Evolutionary conservation across 148 eudicot genomes (phyloP).

Genomic region (Cornus controversa): DNA sequence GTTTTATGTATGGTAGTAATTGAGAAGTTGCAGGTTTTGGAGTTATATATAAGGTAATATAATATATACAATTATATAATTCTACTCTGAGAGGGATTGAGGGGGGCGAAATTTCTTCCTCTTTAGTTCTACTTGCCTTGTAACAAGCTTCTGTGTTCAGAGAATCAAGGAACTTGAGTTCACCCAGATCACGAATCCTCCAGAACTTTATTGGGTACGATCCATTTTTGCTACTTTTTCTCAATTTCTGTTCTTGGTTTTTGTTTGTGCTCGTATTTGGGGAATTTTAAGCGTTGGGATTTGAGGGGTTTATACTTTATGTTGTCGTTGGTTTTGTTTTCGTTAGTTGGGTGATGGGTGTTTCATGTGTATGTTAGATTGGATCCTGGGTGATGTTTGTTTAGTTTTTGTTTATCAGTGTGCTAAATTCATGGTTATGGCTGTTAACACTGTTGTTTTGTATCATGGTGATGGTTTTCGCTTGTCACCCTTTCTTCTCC

Average conservation of each 20-base stretch:
- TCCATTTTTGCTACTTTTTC: background rate
- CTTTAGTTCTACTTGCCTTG: background rate
- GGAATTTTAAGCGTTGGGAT: background rate
- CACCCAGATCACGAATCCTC: slow-evolving; percentile 8
- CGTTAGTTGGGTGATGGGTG: no score
- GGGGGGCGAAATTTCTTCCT: slow-evolving; percentile 7
- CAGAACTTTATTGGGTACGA: slow-evolving; percentile 10
- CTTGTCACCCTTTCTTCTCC: no score
- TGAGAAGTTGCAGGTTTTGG: no score
- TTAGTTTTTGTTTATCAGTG: no score
- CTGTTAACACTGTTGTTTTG: background rate
- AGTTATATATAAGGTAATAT: background rate
- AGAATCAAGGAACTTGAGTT: background rate
- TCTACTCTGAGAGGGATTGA: background rate
- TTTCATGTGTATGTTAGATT: no score
- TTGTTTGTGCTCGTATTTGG: no score
- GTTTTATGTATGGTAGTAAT: background rate
- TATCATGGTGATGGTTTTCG: no score
- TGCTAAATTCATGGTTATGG: no score
- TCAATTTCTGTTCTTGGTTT: slow-evolving; percentile 6
- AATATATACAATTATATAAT: no score
- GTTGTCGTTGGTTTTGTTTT: background rate
- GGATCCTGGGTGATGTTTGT: no score
- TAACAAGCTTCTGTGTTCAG: background rate
- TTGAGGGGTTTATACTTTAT: no score